phyloP scores from a whole-genome alignment of 768 basidiomycete species.

The Pulveroboletus sp. region DNA sequence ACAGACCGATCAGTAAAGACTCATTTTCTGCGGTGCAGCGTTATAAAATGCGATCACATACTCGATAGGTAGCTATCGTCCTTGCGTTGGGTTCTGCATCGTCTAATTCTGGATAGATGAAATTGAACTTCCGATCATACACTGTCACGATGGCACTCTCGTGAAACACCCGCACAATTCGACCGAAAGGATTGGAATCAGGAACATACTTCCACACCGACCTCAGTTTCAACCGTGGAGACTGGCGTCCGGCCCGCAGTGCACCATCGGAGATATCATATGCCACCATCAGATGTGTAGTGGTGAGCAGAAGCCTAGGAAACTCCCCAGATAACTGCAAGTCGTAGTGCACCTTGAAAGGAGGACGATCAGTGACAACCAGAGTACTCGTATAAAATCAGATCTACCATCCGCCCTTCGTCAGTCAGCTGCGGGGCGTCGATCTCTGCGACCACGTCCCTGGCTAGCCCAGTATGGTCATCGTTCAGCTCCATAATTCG shows the following conservation, averaged over 20 bases:
- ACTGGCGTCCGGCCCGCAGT: slow-evolving; percentile 8
- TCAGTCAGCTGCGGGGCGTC: slow-evolving; percentile 23
- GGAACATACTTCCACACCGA: slow-evolving; percentile 21
- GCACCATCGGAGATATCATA: slow-evolving; percentile 24
- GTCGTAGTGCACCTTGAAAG: slow-evolving; percentile 26
- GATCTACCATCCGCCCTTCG: slow-evolving; percentile 23
- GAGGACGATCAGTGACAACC: not conserved
- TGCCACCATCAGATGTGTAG: slow-evolving; percentile 26
- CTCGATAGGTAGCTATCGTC: slow-evolving; percentile 14
- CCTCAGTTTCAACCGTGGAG: slow-evolving; percentile 9
- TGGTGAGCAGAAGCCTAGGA: slow-evolving; percentile 23
- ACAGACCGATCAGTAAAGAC: not conserved
- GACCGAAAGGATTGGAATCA: slow-evolving; percentile 23
- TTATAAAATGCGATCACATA: not conserved
- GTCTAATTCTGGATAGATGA: slow-evolving; percentile 26
- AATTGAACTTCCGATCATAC: slow-evolving; percentile 23
- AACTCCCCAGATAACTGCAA: slow-evolving; percentile 23
- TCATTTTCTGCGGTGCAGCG: accelerated
- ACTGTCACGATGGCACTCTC: slow-evolving; percentile 24
- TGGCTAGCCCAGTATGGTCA: slow-evolving; percentile 19
- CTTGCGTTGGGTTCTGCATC: slow-evolving; percentile 9
- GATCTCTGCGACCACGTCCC: slow-evolving; percentile 22
- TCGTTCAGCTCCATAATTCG: slow-evolving; percentile 28
- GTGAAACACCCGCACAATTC: slow-evolving; percentile 25
- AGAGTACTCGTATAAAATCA: not conserved